phyloP scores from a whole-genome alignment of 306 rosid genomes.

The Prunus mira region DNA sequence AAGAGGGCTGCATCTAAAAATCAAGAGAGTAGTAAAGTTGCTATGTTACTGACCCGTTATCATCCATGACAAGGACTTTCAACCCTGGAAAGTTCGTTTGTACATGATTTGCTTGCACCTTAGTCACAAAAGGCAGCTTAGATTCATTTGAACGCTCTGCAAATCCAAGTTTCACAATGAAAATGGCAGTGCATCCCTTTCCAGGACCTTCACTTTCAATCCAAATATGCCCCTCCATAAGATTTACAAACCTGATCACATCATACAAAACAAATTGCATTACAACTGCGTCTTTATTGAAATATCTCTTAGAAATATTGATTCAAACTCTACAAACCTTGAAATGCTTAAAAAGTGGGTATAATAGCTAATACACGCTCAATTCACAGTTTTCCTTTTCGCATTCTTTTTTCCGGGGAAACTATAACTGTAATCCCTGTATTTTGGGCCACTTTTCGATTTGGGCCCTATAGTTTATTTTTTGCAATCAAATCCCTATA shows the following conservation, averaged over 20 bases:
- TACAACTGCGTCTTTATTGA: constrained; percentile 3
- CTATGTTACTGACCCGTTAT: constrained; percentile 76
- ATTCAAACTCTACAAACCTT: neutral
- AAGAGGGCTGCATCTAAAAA: neutral
- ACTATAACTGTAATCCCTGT: neutral
- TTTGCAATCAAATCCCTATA: neutral
- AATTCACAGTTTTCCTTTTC: neutral
- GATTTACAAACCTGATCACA: constrained; percentile 86
- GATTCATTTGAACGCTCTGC: constrained; percentile 64
- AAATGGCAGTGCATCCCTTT: constrained; percentile 77
- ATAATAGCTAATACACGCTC: neutral
- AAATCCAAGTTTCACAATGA: constrained; percentile 82
- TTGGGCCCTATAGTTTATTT: neutral
- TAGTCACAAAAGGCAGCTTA: constrained; percentile 48
- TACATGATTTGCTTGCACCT: constrained; percentile 48
- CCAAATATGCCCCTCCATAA: constrained; percentile 96
- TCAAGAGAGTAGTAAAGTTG: constrained; percentile 19
- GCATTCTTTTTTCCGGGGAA: neutral
- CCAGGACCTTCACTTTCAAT: constrained; percentile 95
- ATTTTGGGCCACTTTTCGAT: neutral
- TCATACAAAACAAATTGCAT: constrained; percentile 5
- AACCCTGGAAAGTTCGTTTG: constrained; percentile 65
- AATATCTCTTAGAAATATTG: neutral
- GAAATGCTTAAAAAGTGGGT: neutral
- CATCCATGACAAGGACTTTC: constrained; percentile 88